A percentile compares a stretch with the other conserved stretches of the same genome.
These are phyloP conservation scores for Xylaria sp. DNA, from an alignment of 2,329 filamentous ascomycete genomes.

Conservation along the genomic window DNA sequence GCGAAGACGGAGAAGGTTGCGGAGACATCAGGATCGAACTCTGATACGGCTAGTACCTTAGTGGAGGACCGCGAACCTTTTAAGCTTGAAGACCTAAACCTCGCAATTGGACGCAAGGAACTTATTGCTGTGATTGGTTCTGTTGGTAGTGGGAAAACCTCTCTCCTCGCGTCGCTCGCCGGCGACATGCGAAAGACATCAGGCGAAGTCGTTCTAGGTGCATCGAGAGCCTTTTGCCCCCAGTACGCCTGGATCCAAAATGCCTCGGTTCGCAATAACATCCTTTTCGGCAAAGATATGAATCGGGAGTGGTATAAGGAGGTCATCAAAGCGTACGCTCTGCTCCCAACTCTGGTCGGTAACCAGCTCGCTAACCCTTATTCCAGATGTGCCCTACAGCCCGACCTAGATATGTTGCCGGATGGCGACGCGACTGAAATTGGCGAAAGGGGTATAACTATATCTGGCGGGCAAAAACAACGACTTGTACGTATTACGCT, in stretches of 20 bases:
- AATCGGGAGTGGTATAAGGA: constrained; percentile 79
- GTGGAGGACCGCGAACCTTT: constrained; percentile 70
- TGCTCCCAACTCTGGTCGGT: background rate
- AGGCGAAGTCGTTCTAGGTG: constrained; percentile 76
- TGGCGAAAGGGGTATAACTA: constrained; percentile 92
- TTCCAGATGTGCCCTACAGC: constrained; percentile 74
- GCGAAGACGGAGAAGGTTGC: constrained; percentile 34
- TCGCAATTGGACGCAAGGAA: constrained; percentile 74
- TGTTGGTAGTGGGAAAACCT: constrained; percentile 91
- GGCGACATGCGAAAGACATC: constrained; percentile 89
- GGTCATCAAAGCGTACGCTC: constrained; percentile 75
- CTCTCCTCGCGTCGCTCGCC: constrained; percentile 83
- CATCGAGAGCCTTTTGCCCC: constrained; percentile 86
- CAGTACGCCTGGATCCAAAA: constrained; percentile 99
- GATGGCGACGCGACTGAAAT: constrained; percentile 89
- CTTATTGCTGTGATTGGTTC: constrained; percentile 84
- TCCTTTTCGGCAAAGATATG: constrained; percentile 83
- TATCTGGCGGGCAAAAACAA: constrained; percentile 95
- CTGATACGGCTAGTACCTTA: constrained; percentile 60
- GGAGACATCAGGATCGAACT: constrained; percentile 50
- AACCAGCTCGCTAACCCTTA: constrained; percentile 22
- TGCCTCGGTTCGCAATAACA: constrained; percentile 83
- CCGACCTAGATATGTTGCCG: constrained; percentile 92
- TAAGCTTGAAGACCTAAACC: constrained; percentile 70
- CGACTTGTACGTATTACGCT: constrained; percentile 55